phyloP scores from a whole-genome alignment of 495 filamentous ascomycete species.

The Parathielavia appendiculata region DNA sequence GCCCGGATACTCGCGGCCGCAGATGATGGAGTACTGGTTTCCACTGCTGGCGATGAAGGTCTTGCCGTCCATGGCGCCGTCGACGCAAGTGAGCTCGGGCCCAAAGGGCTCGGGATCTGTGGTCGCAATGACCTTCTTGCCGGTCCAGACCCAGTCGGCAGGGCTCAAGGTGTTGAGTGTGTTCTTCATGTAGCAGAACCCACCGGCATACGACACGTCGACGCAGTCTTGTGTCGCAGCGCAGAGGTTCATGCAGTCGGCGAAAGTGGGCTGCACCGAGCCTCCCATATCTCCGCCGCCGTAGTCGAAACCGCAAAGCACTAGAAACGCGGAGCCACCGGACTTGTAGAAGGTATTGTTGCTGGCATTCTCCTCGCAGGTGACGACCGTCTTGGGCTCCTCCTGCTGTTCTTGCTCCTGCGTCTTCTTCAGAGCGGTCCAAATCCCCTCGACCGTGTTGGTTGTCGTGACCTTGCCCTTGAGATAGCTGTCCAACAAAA shows the following conservation, averaged over 20 bases:
- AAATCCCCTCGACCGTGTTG: too few species aligned
- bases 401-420: too few species aligned
- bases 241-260: not conserved
- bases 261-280: not conserved
- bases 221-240: not conserved
- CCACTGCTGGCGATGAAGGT: not conserved
- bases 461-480: too few species aligned
- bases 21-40: slow-evolving; percentile 2
- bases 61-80: not conserved
- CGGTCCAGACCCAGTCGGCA: not conserved
- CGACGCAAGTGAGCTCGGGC: not conserved
- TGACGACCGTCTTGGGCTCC: too few species aligned
- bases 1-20: slow-evolving; percentile 3
- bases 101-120: not conserved
- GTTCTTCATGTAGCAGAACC: not conserved
- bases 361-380: too few species aligned
- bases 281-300: not conserved
- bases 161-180: not conserved
- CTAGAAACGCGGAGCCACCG: too few species aligned
- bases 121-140: not conserved
- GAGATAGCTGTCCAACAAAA: too few species aligned
- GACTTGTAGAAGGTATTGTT: too few species aligned
- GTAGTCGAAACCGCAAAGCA: not conserved
- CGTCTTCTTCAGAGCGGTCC: too few species aligned
- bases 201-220: not conserved